A percentile compares a stretch with the other conserved stretches of the same genome.
phyloP scores from a whole-genome alignment of 2,329 filamentous ascomycete genomes.

The Colletotrichum camelliae region DNA sequence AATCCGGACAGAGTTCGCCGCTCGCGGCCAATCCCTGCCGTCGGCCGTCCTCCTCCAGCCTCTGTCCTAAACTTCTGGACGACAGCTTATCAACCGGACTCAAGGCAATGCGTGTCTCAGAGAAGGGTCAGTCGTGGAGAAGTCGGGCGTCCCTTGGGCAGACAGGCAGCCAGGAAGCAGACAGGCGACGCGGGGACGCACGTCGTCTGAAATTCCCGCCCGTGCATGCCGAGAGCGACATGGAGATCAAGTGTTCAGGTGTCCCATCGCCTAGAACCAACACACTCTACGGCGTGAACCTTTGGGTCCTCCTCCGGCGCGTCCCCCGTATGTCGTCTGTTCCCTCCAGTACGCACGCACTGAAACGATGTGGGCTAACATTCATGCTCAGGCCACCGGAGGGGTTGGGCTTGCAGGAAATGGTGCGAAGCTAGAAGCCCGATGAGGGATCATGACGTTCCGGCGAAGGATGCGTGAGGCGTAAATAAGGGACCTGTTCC shows the following conservation, averaged over 20 bases:
- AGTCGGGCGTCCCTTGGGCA: neutral
- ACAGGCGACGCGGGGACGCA: neutral
- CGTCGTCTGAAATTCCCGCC: constrained; percentile 6
- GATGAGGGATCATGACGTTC: constrained; percentile 1
- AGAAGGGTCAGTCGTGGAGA: neutral
- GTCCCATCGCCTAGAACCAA: neutral
- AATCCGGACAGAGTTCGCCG: constrained; percentile 10
- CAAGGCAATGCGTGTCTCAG: constrained; percentile 18
- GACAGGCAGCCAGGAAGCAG: neutral
- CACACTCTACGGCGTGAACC: neutral
- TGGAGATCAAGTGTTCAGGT: neutral
- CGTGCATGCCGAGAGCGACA: neutral
- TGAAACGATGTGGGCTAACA: constrained; percentile 13
- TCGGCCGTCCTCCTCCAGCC: neutral
- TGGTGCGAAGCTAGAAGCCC: neutral
- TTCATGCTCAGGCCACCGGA: constrained; percentile 16
- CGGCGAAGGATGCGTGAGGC: neutral
- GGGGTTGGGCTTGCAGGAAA: neutral
- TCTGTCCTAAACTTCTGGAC: constrained; percentile 5
- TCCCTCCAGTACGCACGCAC: constrained; percentile 12
- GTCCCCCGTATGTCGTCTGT: neutral
- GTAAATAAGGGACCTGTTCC: constrained; percentile 17
- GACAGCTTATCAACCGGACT: constrained; percentile 14
- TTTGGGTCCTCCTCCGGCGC: neutral
- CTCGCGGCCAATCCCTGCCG: neutral